These are phyloP conservation scores for Chalciporus piperatus DNA, from an alignment of 768 basidiomycete genomes.

Conservation along the genomic window DNA sequence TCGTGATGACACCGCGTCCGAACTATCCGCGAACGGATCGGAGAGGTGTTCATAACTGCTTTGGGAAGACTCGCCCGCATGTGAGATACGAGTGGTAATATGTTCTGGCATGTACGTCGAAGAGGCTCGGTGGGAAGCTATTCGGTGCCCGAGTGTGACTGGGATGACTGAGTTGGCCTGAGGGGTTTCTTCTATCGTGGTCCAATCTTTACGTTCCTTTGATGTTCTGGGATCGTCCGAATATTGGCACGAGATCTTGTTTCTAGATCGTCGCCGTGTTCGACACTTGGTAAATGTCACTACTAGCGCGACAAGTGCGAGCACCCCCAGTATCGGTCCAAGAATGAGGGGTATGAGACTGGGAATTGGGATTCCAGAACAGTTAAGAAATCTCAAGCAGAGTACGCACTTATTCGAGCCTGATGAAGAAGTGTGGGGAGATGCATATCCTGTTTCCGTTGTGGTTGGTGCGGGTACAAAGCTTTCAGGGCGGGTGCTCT, in stretches of 20 bases:
- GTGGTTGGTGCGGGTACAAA: slow-evolving; percentile 3
- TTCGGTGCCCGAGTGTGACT: neutral
- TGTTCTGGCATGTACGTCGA: neutral
- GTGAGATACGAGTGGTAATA: neutral
- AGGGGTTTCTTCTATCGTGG: slow-evolving; percentile 1
- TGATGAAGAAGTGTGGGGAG: neutral
- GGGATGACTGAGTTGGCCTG: neutral
- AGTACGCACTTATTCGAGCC: slow-evolving; percentile 10
- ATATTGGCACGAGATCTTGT: neutral
- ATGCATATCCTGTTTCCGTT: neutral
- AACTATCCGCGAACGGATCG: slow-evolving; percentile 17
- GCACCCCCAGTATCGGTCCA: slow-evolving; percentile 3
- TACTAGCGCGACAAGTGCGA: slow-evolving; percentile 7
- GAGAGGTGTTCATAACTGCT: slow-evolving; percentile 8
- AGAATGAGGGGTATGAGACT: slow-evolving; percentile 16
- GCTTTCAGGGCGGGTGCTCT: neutral
- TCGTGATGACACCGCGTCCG: slow-evolving; percentile 8
- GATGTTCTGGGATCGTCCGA: neutral
- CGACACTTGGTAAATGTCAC: slow-evolving; percentile 4
- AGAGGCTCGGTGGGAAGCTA: neutral
- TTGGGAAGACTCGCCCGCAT: slow-evolving; percentile 8
- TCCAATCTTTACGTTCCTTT: neutral
- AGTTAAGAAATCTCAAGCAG: neutral
- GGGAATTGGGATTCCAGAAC: neutral
- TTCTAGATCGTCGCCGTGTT: neutral